Evolutionary conservation across 768 basidiomycete genomes (phyloP).

Genomic region (Clathrus columnatus): DNA sequence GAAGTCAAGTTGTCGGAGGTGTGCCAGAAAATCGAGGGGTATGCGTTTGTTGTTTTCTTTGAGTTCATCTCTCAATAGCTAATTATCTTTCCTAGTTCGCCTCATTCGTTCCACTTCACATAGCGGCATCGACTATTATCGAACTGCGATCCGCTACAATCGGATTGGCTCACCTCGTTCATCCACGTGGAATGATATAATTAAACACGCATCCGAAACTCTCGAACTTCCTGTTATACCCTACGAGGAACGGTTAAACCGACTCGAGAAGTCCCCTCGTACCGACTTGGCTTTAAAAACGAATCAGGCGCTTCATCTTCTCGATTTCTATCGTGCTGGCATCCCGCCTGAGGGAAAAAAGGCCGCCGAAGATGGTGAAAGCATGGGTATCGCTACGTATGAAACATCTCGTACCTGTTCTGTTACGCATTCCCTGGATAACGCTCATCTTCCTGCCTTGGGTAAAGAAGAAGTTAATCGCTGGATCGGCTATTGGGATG

Average conservation of each 20-base stretch:
- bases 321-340: conserved; percentile 21
- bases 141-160: conserved; percentile 19
- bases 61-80: conserved; percentile 1
- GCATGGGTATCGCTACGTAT: conserved; percentile 6
- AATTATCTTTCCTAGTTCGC: not conserved
- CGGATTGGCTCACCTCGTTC: conserved; percentile 17
- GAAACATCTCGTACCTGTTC: conserved; percentile 5
- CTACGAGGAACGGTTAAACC: conserved; percentile 24
- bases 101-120: conserved; percentile 15
- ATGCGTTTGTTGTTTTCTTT: not conserved
- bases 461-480: conserved; percentile 1
- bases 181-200: conserved; percentile 26
- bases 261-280: conserved; percentile 17
- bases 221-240: conserved; percentile 22
- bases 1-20: conserved; percentile 1
- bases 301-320: conserved; percentile 22
- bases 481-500: conserved; percentile 7
- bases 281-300: not conserved
- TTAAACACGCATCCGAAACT: conserved; percentile 17
- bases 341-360: conserved; percentile 12
- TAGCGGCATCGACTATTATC: conserved; percentile 29
- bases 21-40: not conserved
- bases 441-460: not conserved
- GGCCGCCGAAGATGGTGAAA: not conserved
- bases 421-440: conserved; percentile 7